These are phyloP conservation scores for Phytophthora fragariaefolia DNA, from an alignment of 352 stramenopile genomes.

Conservation along the genomic window DNA sequence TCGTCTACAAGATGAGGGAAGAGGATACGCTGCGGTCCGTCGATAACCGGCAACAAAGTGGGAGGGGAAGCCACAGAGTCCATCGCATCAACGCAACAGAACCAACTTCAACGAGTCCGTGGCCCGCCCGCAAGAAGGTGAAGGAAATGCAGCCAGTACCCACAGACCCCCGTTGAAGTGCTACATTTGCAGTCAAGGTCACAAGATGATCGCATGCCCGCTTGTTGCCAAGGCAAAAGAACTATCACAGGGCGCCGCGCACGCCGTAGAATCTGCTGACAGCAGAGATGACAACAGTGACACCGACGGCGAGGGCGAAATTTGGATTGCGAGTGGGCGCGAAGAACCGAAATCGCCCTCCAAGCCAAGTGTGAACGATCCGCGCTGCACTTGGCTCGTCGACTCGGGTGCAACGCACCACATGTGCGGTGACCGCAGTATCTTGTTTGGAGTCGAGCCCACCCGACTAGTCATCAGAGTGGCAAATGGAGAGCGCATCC, in stretches of 20 bases:
- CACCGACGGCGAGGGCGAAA: too few relatives aligned
- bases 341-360: neutral
- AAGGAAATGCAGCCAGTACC: too few relatives aligned
- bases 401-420: slow-evolving; percentile 14
- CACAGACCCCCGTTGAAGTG: too few relatives aligned
- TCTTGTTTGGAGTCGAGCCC: neutral
- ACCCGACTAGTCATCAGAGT: neutral
- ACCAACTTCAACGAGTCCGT: too few relatives aligned
- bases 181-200: neutral
- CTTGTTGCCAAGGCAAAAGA: neutral
- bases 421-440: neutral
- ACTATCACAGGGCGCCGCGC: neutral
- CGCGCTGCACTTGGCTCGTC: neutral
- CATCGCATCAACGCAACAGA: too few relatives aligned
- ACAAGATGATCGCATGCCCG: neutral
- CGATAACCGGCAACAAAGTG: too few relatives aligned
- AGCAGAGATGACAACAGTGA: neutral
- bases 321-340: neutral
- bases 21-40: neutral
- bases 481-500: neutral
- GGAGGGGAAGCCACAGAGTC: too few relatives aligned
- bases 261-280: neutral
- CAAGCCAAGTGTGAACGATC: neutral
- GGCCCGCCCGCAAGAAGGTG: too few relatives aligned
- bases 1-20: neutral